These are phyloP conservation scores for Terfezia claveryi DNA, from an alignment of 495 filamentous ascomycete species.

Conservation along the genomic window DNA sequence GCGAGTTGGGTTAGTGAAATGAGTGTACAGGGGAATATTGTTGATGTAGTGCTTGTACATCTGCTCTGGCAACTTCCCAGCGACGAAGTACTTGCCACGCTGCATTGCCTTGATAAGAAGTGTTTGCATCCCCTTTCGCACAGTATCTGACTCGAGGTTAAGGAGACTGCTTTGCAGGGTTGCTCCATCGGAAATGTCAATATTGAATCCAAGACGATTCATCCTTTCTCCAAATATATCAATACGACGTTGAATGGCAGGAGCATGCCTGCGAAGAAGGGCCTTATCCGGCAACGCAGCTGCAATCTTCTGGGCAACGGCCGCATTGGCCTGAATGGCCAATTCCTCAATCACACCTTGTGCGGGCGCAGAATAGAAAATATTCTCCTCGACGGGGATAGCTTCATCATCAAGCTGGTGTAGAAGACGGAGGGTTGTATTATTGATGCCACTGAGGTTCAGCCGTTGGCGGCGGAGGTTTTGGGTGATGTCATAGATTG, in stretches of 20 bases:
- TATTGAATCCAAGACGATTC: constrained; percentile 67
- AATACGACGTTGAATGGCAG: constrained; percentile 69
- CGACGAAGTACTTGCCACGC: constrained; percentile 82
- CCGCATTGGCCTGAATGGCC: constrained; percentile 68
- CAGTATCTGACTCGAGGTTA: constrained; percentile 60
- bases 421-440: constrained; percentile 67
- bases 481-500: constrained; percentile 54
- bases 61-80: constrained; percentile 47
- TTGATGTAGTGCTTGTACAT: constrained; percentile 71
- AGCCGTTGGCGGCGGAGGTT: constrained; percentile 78
- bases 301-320: constrained; percentile 67
- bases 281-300: constrained; percentile 74
- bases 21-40: constrained; percentile 85
- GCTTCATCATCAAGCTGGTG: constrained; percentile 97
- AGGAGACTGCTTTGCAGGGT: constrained; percentile 82
- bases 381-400: constrained; percentile 83
- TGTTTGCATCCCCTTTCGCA: constrained; percentile 96
- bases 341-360: constrained; percentile 92
- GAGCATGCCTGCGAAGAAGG: constrained; percentile 62
- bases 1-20: constrained; percentile 88
- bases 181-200: constrained; percentile 76
- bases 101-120: constrained; percentile 83
- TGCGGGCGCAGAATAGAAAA: constrained; percentile 73
- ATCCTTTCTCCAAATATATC: constrained; percentile 83
- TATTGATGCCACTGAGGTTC: constrained; percentile 49